These are phyloP conservation scores for Colletotrichum spinosum DNA, from an alignment of 2,329 filamentous ascomycete genomes.

Conservation along the genomic window DNA sequence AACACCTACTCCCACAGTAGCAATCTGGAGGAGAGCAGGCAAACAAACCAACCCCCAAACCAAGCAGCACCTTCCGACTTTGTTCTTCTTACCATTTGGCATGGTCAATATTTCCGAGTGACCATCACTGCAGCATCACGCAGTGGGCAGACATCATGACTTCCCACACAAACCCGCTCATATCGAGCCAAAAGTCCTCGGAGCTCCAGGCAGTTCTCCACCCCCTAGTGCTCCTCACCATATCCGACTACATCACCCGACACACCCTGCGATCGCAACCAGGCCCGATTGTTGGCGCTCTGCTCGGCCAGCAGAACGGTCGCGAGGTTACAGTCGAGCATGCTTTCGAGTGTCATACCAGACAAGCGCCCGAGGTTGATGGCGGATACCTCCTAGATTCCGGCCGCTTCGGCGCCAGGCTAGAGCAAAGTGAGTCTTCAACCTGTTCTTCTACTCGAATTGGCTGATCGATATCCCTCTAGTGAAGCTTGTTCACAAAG, in stretches of 20 bases:
- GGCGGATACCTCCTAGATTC: constrained; percentile 73
- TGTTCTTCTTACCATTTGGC: background rate
- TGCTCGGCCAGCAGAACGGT: constrained; percentile 93
- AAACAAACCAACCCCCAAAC: background rate
- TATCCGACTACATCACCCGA: constrained; percentile 95
- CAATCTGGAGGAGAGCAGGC: too few relatives aligned
- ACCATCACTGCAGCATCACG: constrained; percentile 5
- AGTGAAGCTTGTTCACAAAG: constrained; percentile 93
- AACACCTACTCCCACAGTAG: background rate
- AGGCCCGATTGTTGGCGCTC: constrained; percentile 84
- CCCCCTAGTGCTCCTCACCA: constrained; percentile 93
- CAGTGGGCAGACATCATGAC: constrained; percentile 56
- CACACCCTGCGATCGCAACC: constrained; percentile 82
- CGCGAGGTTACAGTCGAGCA: constrained; percentile 92
- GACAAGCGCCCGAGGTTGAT: constrained; percentile 55
- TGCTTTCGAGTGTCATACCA: constrained; percentile 84
- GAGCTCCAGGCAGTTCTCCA: constrained; percentile 89
- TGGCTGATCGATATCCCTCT: constrained; percentile 22
- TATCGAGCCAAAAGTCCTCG: constrained; percentile 74
- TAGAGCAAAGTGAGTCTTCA: constrained; percentile 81
- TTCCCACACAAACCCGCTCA: constrained; percentile 63
- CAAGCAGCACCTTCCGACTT: background rate
- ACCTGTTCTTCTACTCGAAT: background rate
- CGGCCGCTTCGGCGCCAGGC: constrained; percentile 79
- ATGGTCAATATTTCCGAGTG: constrained; percentile 11